phyloP scores from a whole-genome alignment of 495 filamentous ascomycete species.

The Penicillium daleae region DNA sequence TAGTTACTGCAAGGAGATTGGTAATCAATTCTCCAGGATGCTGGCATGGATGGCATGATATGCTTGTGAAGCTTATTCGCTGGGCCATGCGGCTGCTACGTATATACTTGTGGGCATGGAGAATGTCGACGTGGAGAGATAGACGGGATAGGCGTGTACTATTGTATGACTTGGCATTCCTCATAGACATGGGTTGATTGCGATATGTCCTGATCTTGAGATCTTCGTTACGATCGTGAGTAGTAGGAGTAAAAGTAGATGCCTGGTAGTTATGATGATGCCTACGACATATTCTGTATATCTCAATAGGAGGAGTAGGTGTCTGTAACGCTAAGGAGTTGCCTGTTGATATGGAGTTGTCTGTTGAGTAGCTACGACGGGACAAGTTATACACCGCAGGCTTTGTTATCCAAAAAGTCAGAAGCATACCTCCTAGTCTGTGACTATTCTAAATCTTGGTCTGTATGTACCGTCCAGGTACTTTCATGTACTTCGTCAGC shows the following conservation, averaged over 20 bases:
- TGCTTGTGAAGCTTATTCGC: constrained; percentile 20
- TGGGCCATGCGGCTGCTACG: constrained; percentile 5
- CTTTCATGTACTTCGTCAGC: not conserved
- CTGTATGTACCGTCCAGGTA: not conserved
- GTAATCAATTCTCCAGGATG: constrained; percentile 3
- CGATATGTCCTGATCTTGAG: not conserved
- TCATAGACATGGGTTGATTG: not conserved
- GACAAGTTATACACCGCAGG: not conserved
- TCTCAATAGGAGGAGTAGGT: no score
- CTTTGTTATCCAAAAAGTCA: no score
- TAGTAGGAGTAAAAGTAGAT: not conserved
- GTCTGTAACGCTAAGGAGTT: no score
- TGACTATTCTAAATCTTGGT: not conserved
- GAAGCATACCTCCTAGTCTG: not conserved
- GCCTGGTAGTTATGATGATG: not conserved
- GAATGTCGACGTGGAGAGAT: not conserved
- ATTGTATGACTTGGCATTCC: not conserved
- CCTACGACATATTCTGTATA: not conserved
- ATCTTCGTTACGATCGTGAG: constrained; percentile 13
- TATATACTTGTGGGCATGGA: not conserved
- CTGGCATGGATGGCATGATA: constrained; percentile 16
- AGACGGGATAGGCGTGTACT: not conserved
- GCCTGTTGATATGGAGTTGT: not conserved
- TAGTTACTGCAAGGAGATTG: not conserved
- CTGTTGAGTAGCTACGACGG: not conserved